phyloP scores from a whole-genome alignment of 306 rosid genomes.

The Gillenia trifoliata region DNA sequence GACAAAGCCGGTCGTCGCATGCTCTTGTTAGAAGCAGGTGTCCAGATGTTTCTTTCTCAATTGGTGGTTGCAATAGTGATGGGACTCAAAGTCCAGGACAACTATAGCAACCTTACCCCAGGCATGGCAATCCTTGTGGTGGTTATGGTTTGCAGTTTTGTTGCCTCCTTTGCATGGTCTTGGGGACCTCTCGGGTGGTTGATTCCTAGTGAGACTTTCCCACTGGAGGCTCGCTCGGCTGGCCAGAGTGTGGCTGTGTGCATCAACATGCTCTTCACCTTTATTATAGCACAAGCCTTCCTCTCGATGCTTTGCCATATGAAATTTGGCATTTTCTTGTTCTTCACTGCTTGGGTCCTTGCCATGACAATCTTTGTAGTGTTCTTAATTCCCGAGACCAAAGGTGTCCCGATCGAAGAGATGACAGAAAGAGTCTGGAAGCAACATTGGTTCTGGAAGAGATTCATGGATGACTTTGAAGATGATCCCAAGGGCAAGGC shows the following conservation, averaged over 20 bases:
- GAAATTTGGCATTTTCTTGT: conserved; percentile 50
- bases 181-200: conserved; percentile 4
- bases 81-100: conserved; percentile 40
- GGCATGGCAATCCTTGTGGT: conserved; percentile 48
- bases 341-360: conserved; percentile 55
- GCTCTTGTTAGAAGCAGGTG: conserved; percentile 50
- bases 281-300: conserved; percentile 2
- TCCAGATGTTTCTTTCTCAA: conserved; percentile 66
- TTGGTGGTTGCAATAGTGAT: conserved; percentile 38
- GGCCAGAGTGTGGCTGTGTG: not conserved
- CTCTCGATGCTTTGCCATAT: conserved; percentile 10
- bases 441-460: conserved; percentile 84
- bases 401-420: conserved; percentile 79
- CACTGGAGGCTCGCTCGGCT: not conserved
- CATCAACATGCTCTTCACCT: conserved; percentile 2
- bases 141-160: conserved; percentile 51
- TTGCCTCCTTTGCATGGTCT: conserved; percentile 29
- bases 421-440: conserved; percentile 72
- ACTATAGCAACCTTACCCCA: conserved; percentile 11
- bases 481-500: conserved; percentile 1
- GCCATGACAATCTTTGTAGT: conserved; percentile 53
- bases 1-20: conserved; percentile 50
- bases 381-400: conserved; percentile 75
- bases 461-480: conserved; percentile 36
- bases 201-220: not conserved